Evolutionary conservation across 1,284 basidiomycete species (phyloP).

Genomic region (Malassezia japonica): DNA sequence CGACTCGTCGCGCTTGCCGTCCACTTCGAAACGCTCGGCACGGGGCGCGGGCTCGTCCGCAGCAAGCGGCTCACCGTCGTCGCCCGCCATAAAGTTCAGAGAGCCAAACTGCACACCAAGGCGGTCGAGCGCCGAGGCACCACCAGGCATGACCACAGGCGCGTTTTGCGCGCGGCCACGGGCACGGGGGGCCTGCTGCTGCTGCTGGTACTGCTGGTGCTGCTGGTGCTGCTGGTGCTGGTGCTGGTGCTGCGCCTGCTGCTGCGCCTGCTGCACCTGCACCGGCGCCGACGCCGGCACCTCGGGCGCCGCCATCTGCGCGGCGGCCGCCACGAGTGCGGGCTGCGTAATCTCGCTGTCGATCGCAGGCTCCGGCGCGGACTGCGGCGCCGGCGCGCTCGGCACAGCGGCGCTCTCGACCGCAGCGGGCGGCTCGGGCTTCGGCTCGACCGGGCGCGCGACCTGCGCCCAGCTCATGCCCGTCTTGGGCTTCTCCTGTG

Average conservation of each 20-base stretch:
- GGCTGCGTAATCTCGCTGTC: conserved; percentile 2
- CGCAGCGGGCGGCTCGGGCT: neutral
- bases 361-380: conserved; percentile 2
- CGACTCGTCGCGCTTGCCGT: neutral
- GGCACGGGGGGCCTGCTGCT: neutral
- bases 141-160: conserved; percentile 44
- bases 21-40: neutral
- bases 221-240: neutral
- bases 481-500: conserved; percentile 26
- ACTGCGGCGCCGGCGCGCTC: conserved; percentile 7
- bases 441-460: conserved; percentile 23
- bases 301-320: conserved; percentile 8
- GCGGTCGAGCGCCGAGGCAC: conserved; percentile 37
- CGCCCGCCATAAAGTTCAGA: conserved; percentile 41
- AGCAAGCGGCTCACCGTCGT: conserved; percentile 17
- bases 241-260: neutral
- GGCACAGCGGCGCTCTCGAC: conserved; percentile 7
- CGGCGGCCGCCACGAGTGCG: conserved; percentile 11
- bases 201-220: neutral
- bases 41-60: neutral
- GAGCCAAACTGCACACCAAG: conserved; percentile 45
- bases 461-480: conserved; percentile 47
- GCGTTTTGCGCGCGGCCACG: conserved; percentile 37
- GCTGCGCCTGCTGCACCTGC: conserved; percentile 3
- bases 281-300: neutral